phyloP scores from a whole-genome alignment of 2,329 filamentous ascomycete species.

The Botrytis tulipae region DNA sequence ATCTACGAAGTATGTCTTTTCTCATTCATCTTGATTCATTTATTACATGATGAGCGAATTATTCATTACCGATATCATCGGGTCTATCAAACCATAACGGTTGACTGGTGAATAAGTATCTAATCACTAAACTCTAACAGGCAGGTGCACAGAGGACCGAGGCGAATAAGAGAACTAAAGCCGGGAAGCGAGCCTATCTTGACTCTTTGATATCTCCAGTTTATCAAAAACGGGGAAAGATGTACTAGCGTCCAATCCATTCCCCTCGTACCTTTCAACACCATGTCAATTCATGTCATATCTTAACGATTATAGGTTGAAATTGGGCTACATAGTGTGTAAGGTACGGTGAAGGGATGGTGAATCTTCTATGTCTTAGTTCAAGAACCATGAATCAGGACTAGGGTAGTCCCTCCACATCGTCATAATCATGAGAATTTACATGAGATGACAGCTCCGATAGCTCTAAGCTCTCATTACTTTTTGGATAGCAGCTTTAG shows the following conservation, averaged over 20 bases:
- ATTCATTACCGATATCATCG: conserved; percentile 9
- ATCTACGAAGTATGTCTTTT: background rate
- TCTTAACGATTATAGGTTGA: background rate
- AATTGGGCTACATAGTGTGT: background rate
- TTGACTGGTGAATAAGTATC: background rate
- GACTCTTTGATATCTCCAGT: background rate
- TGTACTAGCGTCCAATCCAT: background rate
- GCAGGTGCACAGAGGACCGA: background rate
- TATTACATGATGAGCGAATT: background rate
- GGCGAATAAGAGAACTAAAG: background rate
- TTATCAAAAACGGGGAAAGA: conserved; percentile 9
- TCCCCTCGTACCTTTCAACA: background rate
- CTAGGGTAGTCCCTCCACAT: conserved; percentile 4
- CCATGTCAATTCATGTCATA: background rate
- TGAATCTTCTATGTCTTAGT: background rate
- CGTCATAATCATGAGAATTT: conserved; percentile 2
- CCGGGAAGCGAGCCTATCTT: conserved; percentile 12
- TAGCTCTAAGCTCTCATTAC: background rate
- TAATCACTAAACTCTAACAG: conserved; percentile 1
- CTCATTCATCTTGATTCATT: background rate
- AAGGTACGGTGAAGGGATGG: conserved; percentile 9
- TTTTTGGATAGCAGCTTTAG: background rate
- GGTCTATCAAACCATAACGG: background rate
- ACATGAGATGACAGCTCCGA: conserved; percentile 9
- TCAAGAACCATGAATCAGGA: background rate